phyloP scores from a whole-genome alignment of 2,329 filamentous ascomycete species.

The Xylariales sp. region DNA sequence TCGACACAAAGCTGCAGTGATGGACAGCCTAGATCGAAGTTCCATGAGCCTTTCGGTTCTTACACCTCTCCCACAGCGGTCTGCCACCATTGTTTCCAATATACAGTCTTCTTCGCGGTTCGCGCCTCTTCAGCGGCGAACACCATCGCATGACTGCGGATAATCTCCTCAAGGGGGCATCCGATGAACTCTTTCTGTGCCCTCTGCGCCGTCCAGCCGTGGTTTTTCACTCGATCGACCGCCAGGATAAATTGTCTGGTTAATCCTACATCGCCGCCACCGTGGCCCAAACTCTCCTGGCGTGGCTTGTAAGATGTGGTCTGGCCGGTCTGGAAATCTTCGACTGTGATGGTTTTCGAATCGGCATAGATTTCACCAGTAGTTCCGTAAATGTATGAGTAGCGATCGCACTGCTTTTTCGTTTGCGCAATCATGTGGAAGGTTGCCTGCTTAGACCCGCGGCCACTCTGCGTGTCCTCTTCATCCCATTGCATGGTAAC shows the following conservation, averaged over 20 bases:
- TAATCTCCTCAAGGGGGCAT: conserved; percentile 78
- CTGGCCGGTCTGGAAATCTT: conserved; percentile 61
- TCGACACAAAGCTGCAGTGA: too few relatives aligned
- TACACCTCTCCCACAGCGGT: too few relatives aligned
- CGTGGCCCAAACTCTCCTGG: conserved; percentile 57
- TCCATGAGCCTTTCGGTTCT: too few relatives aligned
- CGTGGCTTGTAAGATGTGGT: conserved; percentile 56
- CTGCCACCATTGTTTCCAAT: conserved; percentile 76
- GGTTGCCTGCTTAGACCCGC: conserved; percentile 75
- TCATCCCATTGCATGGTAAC: conserved; percentile 89
- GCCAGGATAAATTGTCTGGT: conserved; percentile 79
- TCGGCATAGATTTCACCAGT: conserved; percentile 85
- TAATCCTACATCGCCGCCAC: conserved; percentile 76
- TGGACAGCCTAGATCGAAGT: too few relatives aligned
- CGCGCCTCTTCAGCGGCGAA: conserved; percentile 92
- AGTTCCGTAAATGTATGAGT: conserved; percentile 81
- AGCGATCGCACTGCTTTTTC: conserved; percentile 78
- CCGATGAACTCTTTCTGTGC: conserved; percentile 76
- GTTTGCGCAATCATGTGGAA: conserved; percentile 96
- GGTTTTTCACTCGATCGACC: conserved; percentile 72
- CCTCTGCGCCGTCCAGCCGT: conserved; percentile 57
- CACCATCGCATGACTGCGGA: conserved; percentile 88
- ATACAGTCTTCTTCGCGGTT: conserved; percentile 61
- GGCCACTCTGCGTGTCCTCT: conserved; percentile 39
- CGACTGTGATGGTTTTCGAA: conserved; percentile 68